Evolutionary conservation across 1,284 basidiomycete species (phyloP), one percentile per base, ranked within the genome.

Genomic region (Anthracocystis walkeri): DNA sequence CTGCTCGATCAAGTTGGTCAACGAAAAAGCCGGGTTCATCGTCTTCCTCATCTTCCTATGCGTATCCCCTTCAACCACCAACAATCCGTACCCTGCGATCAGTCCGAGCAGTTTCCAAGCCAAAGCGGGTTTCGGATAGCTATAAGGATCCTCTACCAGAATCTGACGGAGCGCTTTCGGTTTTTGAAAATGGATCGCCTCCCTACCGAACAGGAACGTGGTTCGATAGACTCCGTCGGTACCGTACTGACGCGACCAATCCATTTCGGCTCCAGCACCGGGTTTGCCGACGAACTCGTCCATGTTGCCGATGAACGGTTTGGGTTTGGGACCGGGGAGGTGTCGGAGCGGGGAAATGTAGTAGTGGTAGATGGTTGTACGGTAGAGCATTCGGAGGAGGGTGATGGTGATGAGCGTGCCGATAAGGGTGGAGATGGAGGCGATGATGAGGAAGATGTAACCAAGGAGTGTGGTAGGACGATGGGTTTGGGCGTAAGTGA

Each of bases 11-110:
- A 81, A 58, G 38, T 75, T 70, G 42, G 67, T 75, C 41, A 80
- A 55, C 25, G 75, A 70, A 49, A 81, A 81, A 7, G 79, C 79
- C 11, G 69, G 76, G 53, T 81, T 81, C 78, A 81, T 79, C 20
- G 65, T 78, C 58, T 75, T 72, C n/a, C 79, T 55, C 63, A 81
- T 68, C 56, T 73, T 73, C 35, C 64, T 62, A 54, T 81, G 79
- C 31, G 68, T 75, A 14, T 73, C 66, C 18, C 77, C 78, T 54
- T 81, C 79, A 1, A 75, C 62, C 8, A 75, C 77, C 16, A 81
- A 35, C 6, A 81, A 62, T n/a, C 79, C 79, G 33, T 80, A 72
- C 0, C 79, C 79, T 3, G 78, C 75, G 25, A 75, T 70, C 18
- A 76, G 58, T 8, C 68, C 71, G 18, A 77, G 55, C 20, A 77